Evolutionary conservation across 805 yeast species (phyloP).

Genomic region (Gaillardinia entomophila): DNA sequence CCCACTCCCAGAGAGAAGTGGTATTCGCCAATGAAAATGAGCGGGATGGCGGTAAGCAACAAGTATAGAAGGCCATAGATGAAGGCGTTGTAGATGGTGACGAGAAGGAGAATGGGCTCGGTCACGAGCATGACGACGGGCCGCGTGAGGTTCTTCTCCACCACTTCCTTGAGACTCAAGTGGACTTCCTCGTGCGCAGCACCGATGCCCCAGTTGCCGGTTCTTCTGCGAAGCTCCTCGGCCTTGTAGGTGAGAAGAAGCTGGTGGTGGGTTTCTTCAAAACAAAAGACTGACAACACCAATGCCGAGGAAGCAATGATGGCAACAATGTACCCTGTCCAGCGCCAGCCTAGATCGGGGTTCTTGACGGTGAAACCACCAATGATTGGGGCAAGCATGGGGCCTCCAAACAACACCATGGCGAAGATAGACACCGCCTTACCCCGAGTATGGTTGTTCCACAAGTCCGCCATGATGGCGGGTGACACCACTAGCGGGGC

Average conservation of each 20-base stretch:
- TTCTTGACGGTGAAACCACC: slow-evolving; percentile 36
- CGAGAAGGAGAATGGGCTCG: slow-evolving; percentile 37
- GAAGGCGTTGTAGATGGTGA: slow-evolving; percentile 43
- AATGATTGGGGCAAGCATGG: slow-evolving; percentile 73
- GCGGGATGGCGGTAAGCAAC: slow-evolving; percentile 39
- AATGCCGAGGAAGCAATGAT: slow-evolving; percentile 29
- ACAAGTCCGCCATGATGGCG: slow-evolving; percentile 82
- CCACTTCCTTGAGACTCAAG: slow-evolving; percentile 25
- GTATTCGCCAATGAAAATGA: slow-evolving; percentile 39
- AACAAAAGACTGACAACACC: slow-evolving; percentile 19
- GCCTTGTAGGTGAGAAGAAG: slow-evolving; percentile 27
- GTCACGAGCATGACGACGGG: slow-evolving; percentile 35
- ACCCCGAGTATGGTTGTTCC: slow-evolving; percentile 62
- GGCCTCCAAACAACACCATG: slow-evolving; percentile 72
- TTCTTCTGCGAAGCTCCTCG: slow-evolving; percentile 31
- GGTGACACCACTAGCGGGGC: slow-evolving; percentile 84
- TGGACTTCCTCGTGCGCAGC: slow-evolving; percentile 34
- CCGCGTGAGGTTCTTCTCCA: slow-evolving; percentile 29
- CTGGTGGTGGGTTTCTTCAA: slow-evolving; percentile 39
- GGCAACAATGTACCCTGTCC: slow-evolving; percentile 50
- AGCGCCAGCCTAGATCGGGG: slow-evolving; percentile 47
- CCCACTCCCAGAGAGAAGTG: slow-evolving; percentile 15
- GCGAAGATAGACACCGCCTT: slow-evolving; percentile 67
- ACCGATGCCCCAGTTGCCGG: slow-evolving; percentile 34
- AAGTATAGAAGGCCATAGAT: slow-evolving; percentile 45